Evolutionary conservation across 495 filamentous ascomycete species (phyloP), one percentile per base, ranked within the genome.

Genomic region (Cryomyces minteri): DNA sequence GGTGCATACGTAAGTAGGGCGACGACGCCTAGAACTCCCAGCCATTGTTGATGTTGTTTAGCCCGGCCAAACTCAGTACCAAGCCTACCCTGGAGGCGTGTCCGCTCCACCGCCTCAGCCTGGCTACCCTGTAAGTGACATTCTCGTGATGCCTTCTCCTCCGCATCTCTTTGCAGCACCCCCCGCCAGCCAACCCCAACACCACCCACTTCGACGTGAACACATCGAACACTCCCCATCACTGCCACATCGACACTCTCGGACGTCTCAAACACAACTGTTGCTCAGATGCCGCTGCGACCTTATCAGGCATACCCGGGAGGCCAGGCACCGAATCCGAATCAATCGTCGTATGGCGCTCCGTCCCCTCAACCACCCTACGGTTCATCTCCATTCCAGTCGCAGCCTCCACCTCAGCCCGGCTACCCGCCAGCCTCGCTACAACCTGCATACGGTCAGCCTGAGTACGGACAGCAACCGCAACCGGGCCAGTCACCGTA

Each of bases 1-100:
- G 50, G 50, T 10, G 41, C 12, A 9, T 52, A 52, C 41, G 50
- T 52, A 45, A 52, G 49, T 48, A 29, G 29, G 25, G 9, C 5
- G 32, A n/a, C n/a, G 5, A 38, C 12, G 39, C 46, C n/a, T 10
- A 32, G 33, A 41, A 47, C 6, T 28, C 31, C 43, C 10, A 39
- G 31, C 31, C 37, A 11, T 10, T 4, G 28, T 44, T 28, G 18
- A 28, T 7, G 28, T 45, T 43, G 37, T 44, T 33, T 45, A 57
- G 54, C 54, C 51, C 25, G 48, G 51, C 9, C 46, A 57, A 36
- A 48, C 33, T 7, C 48, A 40, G 34, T 57, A 57, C 47, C 52
- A 54, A 48, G 48, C 54, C 18, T 56, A 56, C 44, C 51, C 50
- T 5, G 48, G 43, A 25, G 46, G 43, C 50, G 40, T 11, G 31